Evolutionary conservation across 257 asterid genomes (phyloP).

Genomic region (Datura wrightii): DNA sequence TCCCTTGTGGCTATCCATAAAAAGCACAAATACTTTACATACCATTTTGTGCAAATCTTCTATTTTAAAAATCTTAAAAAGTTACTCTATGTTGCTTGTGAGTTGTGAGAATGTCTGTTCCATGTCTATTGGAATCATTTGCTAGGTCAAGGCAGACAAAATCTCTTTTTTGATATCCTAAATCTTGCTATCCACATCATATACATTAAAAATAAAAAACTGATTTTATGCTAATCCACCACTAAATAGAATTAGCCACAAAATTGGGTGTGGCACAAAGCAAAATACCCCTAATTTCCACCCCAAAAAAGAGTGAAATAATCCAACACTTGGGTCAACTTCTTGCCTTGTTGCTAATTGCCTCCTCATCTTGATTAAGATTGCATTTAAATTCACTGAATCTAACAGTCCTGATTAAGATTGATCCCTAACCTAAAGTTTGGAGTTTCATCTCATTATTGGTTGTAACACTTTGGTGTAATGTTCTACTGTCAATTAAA

Average conservation of each 20-base stretch:
- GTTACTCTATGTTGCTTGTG: background rate
- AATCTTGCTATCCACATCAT: background rate
- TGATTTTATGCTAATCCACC: background rate
- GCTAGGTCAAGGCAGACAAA: background rate
- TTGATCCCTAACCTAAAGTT: background rate
- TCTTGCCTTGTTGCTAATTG: background rate
- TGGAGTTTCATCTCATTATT: background rate
- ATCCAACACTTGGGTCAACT: background rate
- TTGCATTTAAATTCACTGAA: background rate
- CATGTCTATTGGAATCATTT: background rate
- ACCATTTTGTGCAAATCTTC: background rate
- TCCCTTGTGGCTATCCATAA: background rate
- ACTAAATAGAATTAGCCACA: background rate
- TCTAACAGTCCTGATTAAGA: background rate
- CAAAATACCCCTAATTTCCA: background rate
- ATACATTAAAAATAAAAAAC: background rate
- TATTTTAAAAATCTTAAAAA: background rate
- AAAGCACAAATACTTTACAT: background rate
- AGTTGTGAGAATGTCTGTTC: constrained; percentile 21
- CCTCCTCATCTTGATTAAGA: background rate
- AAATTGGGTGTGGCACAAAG: background rate
- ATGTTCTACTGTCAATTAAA: background rate
- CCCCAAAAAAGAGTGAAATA: background rate
- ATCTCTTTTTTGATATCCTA: background rate
- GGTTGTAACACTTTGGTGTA: background rate